Evolutionary conservation across 225 moss, liverwort and hornwort genomes (phyloP).

Genomic region (Lunularia cruciata): DNA sequence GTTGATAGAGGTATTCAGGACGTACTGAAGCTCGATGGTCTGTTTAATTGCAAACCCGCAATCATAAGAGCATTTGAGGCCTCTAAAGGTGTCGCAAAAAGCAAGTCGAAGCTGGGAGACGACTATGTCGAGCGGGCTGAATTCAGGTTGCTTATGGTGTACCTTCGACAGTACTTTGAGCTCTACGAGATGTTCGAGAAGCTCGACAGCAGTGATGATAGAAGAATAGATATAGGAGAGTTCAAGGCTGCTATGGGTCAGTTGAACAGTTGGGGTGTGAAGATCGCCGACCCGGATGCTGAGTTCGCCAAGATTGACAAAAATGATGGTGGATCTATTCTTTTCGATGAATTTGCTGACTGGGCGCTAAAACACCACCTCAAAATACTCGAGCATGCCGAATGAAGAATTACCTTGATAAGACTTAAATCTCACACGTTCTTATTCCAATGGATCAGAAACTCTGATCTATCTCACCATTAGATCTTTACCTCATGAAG

Average conservation of each 20-base stretch:
- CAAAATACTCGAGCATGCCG: slow-evolving; percentile 11
- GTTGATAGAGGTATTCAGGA: slow-evolving; percentile 27
- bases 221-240: slow-evolving; percentile 8
- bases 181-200: slow-evolving; percentile 26
- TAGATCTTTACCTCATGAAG: no score
- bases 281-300: slow-evolving; percentile 22
- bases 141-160: slow-evolving; percentile 32
- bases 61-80: slow-evolving; percentile 32
- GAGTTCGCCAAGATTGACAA: slow-evolving; percentile 21
- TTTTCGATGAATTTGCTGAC: slow-evolving; percentile 34
- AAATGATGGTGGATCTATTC: slow-evolving; percentile 32
- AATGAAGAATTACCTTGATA: neutral
- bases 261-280: slow-evolving; percentile 30
- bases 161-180: slow-evolving; percentile 36
- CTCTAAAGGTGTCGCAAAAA: slow-evolving; percentile 27
- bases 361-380: slow-evolving; percentile 30
- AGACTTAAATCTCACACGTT: no score
- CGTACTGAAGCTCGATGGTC: slow-evolving; percentile 25
- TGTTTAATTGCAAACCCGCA: slow-evolving; percentile 28
- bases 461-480: no score
- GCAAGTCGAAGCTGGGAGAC: slow-evolving; percentile 26
- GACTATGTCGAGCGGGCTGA: slow-evolving; percentile 30
- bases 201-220: slow-evolving; percentile 26
- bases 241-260: slow-evolving; percentile 22
- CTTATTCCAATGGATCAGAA: no score